Percentiles rank a stretch among this genome's conserved stretches.
phyloP scores from a whole-genome alignment of 805 yeast genomes.

The Torulaspora microellipsoides region DNA sequence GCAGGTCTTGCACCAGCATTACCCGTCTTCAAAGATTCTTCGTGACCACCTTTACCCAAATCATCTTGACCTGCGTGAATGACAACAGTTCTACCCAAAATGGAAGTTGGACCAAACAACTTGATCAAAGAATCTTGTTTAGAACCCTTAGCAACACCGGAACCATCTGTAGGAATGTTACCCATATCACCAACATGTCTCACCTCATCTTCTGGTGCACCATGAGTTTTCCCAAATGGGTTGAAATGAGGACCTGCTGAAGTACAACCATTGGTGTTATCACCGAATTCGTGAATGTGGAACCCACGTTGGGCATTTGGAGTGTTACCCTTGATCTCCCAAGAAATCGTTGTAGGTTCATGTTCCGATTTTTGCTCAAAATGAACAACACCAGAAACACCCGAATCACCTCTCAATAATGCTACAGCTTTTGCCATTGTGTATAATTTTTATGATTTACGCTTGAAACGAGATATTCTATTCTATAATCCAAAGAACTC shows the following conservation, averaged over 20 bases:
- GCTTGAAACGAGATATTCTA: too few species aligned
- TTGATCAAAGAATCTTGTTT: conserved; percentile 72
- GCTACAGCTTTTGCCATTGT: conserved; percentile 61
- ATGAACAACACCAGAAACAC: conserved; percentile 79
- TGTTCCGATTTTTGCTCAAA: conserved; percentile 79
- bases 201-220: conserved; percentile 68
- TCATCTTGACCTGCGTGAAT: conserved; percentile 92
- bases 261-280: conserved; percentile 94
- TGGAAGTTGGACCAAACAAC: conserved; percentile 80
- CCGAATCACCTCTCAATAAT: conserved; percentile 91
- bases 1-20: conserved; percentile 98
- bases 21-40: conserved; percentile 91
- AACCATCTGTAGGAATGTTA: conserved; percentile 80
- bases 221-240: conserved; percentile 85
- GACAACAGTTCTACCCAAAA: conserved; percentile 93
- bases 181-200: conserved; percentile 82
- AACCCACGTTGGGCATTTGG: conserved; percentile 90
- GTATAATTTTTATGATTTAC: not conserved
- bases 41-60: conserved; percentile 89
- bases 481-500: too few species aligned
- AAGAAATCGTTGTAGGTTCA: conserved; percentile 79
- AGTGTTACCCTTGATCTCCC: conserved; percentile 86
- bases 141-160: conserved; percentile 89
- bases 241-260: conserved; percentile 98
- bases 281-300: conserved; percentile 98